Base-by-base conservation (phyloP, 345 rosid genomes). In the Noccaea bulbosa region DNA sequence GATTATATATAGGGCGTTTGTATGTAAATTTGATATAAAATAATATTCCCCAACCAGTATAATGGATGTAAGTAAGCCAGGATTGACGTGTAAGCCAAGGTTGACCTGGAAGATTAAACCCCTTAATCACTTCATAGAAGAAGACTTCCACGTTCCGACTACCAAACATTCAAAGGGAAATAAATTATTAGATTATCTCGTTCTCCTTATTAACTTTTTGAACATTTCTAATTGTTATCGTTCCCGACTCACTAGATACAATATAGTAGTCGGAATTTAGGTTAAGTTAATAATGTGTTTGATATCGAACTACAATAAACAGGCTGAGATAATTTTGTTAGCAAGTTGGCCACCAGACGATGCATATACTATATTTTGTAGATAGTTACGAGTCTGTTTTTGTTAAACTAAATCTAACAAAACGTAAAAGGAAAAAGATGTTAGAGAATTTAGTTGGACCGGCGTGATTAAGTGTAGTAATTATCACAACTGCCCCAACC, bases 381-480 rank as follows among this genome's bases (percentile, higher is more conserved):
- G 16, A 1, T 12, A 43, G 38, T 6, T 7, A 5, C 16, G 47
- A 43, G 43, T 45, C 1, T 11, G 45, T 47, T 63, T 33, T 33
- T 34, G 20, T 17, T 32, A 22, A 6, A 66, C 14, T 14, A 52
- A 48, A 53, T 34, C 15, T 24, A 65, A 41, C 41, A 53, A 48
- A 48, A 62, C 67, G 67, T 64, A 64, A 22, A 11, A 20, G 43
- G 38, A 50, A 66, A 30, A 53, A 12, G 8, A 62, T 62, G 76
- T 63, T 63, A 63, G 45, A 53, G 62, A 72, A 56, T 72, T 62
- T 65, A 65, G 71, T 66, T 72, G 58, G 51, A 57, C 11, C 7
- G 66, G 60, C 66, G 71, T 73, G 45, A 56, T 73, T 73, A 73
- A 58, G 71, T 65, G 48, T 48, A 66, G 72, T 33, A 57, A 65